Evolutionary conservation across 306 rosid genomes (phyloP), one percentile per base, ranked within the genome.

Genomic region (Potentilla sterilis): DNA sequence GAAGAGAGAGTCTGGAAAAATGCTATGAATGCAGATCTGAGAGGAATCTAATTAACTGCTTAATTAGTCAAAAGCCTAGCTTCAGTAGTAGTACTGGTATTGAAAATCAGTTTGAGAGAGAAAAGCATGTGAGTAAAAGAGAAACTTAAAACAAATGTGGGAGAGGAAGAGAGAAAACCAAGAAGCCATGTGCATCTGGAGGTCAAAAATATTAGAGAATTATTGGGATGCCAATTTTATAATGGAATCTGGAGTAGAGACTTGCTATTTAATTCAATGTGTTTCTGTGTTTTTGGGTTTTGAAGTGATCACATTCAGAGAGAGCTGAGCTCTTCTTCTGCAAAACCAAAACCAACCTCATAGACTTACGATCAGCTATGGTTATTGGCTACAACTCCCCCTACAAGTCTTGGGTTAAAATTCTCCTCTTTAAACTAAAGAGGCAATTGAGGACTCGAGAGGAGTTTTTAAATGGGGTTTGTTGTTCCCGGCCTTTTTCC

Each of bases 131-230:
- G 89, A 78, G 76, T 63, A 46, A 80, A 82, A 76, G 73, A 40
- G 72, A 80, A 79, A 44, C 84, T n/a, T 63, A 49, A 57, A 59
- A 68, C 48, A 63, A 64, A 57, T 79, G 77, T 79, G 82, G 79
- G 62, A 85, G 85, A 89, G 93, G 21, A 83, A 87, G 83, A 86
- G 85, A 90, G 93, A 83, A 85, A 82, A 86, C 87, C 88, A 87
- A 89, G 93, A 87, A 87, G 88, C 93, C 97, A 96, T 90, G 99
- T 90, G 98, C 91, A 87, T 88, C 78, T 59, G 84, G 94, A 96
- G 97, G 91, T 89, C 81, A 86, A 88, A 87, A 79, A 86, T 83
- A 78, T 83, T 86, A 90, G 83, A 88, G 85, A 87, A 89, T 80
- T 86, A 84, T 68, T 73, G 63, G 83, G 57, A 71, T 65, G 34